Evolutionary conservation across 371 early-diverging fungal species (phyloP).

Genomic region (Rhizopus arrhizus): DNA sequence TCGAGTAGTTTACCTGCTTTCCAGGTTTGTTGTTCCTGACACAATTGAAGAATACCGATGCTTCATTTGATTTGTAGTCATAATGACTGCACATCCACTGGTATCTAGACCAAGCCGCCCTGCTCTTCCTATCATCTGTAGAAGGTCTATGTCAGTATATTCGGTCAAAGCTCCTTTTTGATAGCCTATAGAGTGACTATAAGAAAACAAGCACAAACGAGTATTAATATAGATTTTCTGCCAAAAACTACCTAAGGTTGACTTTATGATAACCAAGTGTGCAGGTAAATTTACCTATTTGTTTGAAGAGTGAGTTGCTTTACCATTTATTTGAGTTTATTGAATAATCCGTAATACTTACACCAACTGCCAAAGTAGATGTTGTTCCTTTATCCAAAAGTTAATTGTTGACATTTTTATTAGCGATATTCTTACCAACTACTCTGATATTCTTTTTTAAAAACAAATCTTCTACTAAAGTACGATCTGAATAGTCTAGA

Average conservation of each 20-base stretch:
- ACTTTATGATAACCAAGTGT: slow-evolving; percentile 85
- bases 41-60: slow-evolving; percentile 60
- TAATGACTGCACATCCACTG: slow-evolving; percentile 74
- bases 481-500: slow-evolving; percentile 63
- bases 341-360: slow-evolving; percentile 20
- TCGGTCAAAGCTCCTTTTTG: slow-evolving; percentile 58
- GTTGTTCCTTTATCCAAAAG: slow-evolving; percentile 65
- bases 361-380: slow-evolving; percentile 91
- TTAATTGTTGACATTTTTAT: not conserved
- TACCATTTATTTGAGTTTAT: not conserved
- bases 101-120: slow-evolving; percentile 88
- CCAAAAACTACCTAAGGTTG: slow-evolving; percentile 45
- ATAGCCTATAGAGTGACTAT: slow-evolving; percentile 56
- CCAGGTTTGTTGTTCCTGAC: slow-evolving; percentile 60
- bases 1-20: slow-evolving; percentile 59
- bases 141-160: slow-evolving; percentile 70
- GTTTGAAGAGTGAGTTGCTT: not conserved
- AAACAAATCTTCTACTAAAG: slow-evolving; percentile 69
- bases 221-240: not conserved
- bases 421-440: slow-evolving; percentile 57
- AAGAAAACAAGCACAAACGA: not conserved
- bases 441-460: slow-evolving; percentile 58
- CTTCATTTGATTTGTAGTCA: slow-evolving; percentile 65
- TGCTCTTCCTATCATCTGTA: slow-evolving; percentile 95
- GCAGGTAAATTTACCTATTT: slow-evolving; percentile 86